Evolutionary conservation across 2,329 filamentous ascomycete species (phyloP).

Genomic region (Talaromyces sp.): DNA sequence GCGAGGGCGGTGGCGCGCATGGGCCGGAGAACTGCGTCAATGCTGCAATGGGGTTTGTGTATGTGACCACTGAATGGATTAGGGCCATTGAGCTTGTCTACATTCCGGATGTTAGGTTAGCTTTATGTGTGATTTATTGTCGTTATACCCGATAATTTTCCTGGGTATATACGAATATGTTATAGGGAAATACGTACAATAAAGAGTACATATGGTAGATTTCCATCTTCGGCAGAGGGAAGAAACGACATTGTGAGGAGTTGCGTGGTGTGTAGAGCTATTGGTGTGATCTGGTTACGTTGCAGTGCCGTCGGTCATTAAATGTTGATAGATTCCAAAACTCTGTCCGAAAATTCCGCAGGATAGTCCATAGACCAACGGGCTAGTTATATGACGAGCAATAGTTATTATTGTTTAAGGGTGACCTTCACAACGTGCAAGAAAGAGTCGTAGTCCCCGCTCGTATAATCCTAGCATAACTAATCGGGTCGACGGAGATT

Average conservation of each 20-base stretch:
- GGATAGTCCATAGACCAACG: no score
- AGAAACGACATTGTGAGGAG: conserved; percentile 1
- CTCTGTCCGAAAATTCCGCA: no score
- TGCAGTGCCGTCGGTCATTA: neutral
- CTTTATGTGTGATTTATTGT: neutral
- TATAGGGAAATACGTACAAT: conserved; percentile 7
- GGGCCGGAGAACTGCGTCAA: conserved; percentile 26
- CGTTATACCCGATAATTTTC: neutral
- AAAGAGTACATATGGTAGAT: conserved; percentile 26
- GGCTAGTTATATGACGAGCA: no score
- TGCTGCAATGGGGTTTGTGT: conserved; percentile 17
- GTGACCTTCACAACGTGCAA: no score
- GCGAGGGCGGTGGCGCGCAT: conserved; percentile 18
- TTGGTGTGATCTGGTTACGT: neutral
- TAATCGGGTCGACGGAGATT: neutral
- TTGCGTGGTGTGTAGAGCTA: neutral
- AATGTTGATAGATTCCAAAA: neutral
- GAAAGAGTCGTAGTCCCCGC: no score
- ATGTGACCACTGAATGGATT: conserved; percentile 24
- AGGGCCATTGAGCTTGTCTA: conserved; percentile 20
- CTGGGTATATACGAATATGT: neutral
- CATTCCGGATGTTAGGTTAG: neutral
- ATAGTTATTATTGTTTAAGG: neutral
- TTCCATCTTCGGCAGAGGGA: conserved; percentile 15
- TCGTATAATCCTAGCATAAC: no score